A percentile compares a stretch with the other conserved stretches of the same genome.
phyloP scores from a whole-genome alignment of 371 early-diverging fungal species.

The Mucor irregularis region DNA sequence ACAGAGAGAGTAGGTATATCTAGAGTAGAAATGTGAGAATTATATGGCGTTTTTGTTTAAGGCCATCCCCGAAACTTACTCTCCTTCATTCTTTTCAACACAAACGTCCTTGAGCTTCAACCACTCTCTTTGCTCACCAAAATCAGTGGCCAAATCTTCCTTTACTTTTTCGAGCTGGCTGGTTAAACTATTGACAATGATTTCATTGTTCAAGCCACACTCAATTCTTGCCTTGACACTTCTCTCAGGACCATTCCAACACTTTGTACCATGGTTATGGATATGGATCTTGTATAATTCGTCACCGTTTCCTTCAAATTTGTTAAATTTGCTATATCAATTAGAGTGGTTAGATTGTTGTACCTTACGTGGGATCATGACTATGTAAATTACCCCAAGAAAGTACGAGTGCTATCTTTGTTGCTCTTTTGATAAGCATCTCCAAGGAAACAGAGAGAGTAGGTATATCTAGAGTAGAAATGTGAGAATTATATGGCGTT shows the following conservation, averaged over 20 bases:
- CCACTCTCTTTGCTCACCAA: conserved; percentile 64
- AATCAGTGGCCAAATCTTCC: conserved; percentile 55
- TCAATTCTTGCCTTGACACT: conserved; percentile 48
- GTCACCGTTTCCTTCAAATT: conserved; percentile 33
- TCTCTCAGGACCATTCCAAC: conserved; percentile 95
- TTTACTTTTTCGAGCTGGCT: conserved; percentile 39
- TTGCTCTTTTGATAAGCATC: conserved; percentile 73
- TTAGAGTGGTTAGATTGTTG: background rate
- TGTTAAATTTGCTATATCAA: conserved; percentile 29
- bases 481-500: no score
- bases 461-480: conserved; percentile 62
- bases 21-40: conserved; percentile 17
- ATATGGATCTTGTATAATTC: conserved; percentile 55
- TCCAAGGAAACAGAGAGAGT: conserved; percentile 83
- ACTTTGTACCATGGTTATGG: conserved; percentile 74
- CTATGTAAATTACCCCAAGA: conserved; percentile 68
- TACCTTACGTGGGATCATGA: background rate
- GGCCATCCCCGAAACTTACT: conserved; percentile 64
- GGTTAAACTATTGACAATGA: conserved; percentile 31
- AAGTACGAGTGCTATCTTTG: conserved; percentile 52
- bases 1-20: conserved; percentile 85
- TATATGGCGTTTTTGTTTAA: no score
- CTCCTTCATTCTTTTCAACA: conserved; percentile 66
- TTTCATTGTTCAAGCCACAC: conserved; percentile 71
- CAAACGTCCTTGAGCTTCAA: conserved; percentile 69